Conservation (phyloP, 139 green algal genomes). For the Chloropicon primus region DNA sequence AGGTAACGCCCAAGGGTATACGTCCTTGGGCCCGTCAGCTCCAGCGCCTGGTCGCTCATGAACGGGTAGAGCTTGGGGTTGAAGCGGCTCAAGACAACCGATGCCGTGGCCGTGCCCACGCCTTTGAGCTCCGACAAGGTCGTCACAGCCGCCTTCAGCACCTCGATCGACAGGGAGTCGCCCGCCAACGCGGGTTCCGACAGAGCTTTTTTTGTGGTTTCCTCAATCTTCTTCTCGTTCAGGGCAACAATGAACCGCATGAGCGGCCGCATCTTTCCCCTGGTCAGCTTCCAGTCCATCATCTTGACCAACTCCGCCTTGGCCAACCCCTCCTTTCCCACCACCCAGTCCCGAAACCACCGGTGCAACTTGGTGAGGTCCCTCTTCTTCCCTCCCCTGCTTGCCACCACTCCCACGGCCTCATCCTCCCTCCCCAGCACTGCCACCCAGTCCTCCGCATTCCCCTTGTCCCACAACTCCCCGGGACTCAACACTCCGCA, state of each 20-base stretch:
- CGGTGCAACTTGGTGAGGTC: too few species aligned
- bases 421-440: too few species aligned
- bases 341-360: too few species aligned
- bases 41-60: conserved; percentile 16
- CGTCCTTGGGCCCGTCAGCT: background rate
- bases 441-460: too few species aligned
- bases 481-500: too few species aligned
- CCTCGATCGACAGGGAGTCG: background rate
- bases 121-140: conserved; percentile 9
- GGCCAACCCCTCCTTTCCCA: conserved; percentile 3
- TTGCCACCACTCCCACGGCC: too few species aligned
- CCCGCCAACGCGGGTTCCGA: background rate
- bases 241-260: conserved; percentile 4
- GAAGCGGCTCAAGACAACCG: conserved; percentile 4
- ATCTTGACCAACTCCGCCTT: conserved; percentile 11
- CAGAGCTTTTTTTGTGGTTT: conserved; percentile 5
- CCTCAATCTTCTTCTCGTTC: conserved; percentile 4
- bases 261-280: conserved; percentile 14
- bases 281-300: conserved; percentile 18
- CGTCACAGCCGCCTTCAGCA: background rate
- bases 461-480: too few species aligned
- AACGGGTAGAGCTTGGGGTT: conserved; percentile 7
- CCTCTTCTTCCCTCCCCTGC: too few species aligned
- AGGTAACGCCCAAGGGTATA: conserved; percentile 13
- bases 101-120: conserved; percentile 12